Evolutionary conservation across 176 grass and related monocot species (phyloP).

Genomic region (Oryza meridionalis): DNA sequence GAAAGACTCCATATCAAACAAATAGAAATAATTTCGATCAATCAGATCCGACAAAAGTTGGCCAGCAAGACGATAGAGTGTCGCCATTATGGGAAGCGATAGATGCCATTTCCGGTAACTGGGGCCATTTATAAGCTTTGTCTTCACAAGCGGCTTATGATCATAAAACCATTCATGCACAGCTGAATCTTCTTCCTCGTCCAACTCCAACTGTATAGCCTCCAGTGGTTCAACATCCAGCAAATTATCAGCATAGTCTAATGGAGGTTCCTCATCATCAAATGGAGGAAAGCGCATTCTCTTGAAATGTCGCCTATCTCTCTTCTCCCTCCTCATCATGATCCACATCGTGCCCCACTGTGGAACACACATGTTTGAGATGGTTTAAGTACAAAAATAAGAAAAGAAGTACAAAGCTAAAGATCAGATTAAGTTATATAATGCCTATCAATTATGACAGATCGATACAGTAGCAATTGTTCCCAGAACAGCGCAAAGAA

Average conservation of each 20-base stretch:
- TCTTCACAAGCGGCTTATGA: conserved; percentile 97
- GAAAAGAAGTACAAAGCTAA: background rate
- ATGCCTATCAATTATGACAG: background rate
- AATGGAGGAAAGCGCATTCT: conserved; percentile 99
- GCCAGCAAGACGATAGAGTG: conserved; percentile 89
- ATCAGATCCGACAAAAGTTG: conserved; percentile 93
- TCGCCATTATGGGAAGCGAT: conserved; percentile 95
- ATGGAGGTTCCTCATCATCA: conserved; percentile 96
- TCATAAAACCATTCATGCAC: conserved; percentile 98
- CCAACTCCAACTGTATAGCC: conserved; percentile 93
- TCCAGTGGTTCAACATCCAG: conserved; percentile 94
- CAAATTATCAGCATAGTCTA: conserved; percentile 98
- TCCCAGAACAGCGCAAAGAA: background rate
- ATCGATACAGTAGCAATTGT: background rate
- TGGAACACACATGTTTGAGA: conserved; percentile 29
- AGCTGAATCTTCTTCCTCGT: conserved; percentile 92
- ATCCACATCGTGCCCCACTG: conserved; percentile 99
- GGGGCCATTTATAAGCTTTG: conserved; percentile 92
- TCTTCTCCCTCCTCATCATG: conserved; percentile 98
- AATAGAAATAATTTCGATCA: conserved; percentile 93
- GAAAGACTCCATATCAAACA: conserved; percentile 98
- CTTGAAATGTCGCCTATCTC: conserved; percentile 95
- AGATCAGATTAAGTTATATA: background rate
- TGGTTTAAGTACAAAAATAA: conserved; percentile 23
- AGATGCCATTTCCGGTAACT: conserved; percentile 97